These are phyloP conservation scores for Colletotrichum melonis DNA, from an alignment of 2,329 filamentous ascomycete species.

Conservation along the genomic window DNA sequence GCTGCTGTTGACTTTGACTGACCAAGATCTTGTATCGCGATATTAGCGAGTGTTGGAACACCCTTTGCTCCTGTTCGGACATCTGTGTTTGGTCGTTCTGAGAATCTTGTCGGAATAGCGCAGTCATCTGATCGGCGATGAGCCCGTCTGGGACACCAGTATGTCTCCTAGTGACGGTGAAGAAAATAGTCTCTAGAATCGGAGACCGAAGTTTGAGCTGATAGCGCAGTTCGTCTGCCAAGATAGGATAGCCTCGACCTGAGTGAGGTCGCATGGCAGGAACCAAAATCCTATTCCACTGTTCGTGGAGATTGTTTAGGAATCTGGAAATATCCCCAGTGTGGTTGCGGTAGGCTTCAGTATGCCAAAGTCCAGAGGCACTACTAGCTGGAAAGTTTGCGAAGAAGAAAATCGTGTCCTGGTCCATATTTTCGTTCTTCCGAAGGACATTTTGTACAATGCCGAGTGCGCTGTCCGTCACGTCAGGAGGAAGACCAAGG, in stretches of 20 bases:
- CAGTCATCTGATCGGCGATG: constrained; percentile 46
- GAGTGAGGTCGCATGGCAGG: constrained; percentile 43
- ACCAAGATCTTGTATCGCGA: constrained; percentile 17
- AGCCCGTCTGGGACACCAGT: constrained; percentile 52
- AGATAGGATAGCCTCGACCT: constrained; percentile 59
- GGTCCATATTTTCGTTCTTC: constrained; percentile 48
- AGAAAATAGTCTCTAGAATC: constrained; percentile 65
- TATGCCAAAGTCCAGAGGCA: constrained; percentile 17
- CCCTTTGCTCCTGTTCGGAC: constrained; percentile 14
- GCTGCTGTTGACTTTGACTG: neutral
- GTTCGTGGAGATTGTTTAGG: constrained; percentile 53
- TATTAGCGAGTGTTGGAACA: constrained; percentile 14
- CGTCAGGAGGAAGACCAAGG: constrained; percentile 2
- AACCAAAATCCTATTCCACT: constrained; percentile 51
- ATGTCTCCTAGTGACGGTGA: constrained; percentile 61
- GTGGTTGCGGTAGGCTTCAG: constrained; percentile 35
- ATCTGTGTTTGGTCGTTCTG: constrained; percentile 36
- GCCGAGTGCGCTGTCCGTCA: constrained; percentile 47
- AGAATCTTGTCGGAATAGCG: constrained; percentile 24
- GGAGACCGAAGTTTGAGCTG: constrained; percentile 60
- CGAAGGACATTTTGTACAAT: constrained; percentile 50
- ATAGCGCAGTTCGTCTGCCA: constrained; percentile 66
- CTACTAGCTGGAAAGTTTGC: constrained; percentile 48
- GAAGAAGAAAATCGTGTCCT: constrained; percentile 46
- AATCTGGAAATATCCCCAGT: constrained; percentile 54